phyloP scores from a whole-genome alignment of 2,329 filamentous ascomycete species.

The Fusarium subglutinans region DNA sequence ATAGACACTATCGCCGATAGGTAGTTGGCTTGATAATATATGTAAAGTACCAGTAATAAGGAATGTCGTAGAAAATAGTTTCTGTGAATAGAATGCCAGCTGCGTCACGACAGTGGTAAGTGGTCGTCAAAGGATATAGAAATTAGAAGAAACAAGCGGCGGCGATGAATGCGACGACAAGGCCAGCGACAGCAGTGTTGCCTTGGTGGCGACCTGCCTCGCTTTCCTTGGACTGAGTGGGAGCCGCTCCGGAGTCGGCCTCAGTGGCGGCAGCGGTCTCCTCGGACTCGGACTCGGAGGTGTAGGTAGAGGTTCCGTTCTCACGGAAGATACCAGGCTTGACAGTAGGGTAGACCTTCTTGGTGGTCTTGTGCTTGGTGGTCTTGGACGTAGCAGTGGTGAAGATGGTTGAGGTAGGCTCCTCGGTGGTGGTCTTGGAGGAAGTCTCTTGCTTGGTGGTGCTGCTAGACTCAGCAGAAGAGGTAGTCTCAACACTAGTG shows the following conservation, averaged over 20 bases:
- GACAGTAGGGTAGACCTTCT: constrained; percentile 27
- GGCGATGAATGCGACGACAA: constrained; percentile 65
- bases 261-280: constrained; percentile 39
- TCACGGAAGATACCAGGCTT: constrained; percentile 64
- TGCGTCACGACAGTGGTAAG: constrained; percentile 21
- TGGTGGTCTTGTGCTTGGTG: constrained; percentile 32
- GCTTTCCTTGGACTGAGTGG: constrained; percentile 52
- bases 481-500: constrained; percentile 13
- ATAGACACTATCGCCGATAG: constrained; percentile 50
- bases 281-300: background rate
- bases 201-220: constrained; percentile 59
- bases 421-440: constrained; percentile 23
- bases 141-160: constrained; percentile 59
- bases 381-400: constrained; percentile 29
- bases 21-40: constrained; percentile 42
- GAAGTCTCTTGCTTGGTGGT: constrained; percentile 11
- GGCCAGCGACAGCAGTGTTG: constrained; percentile 61
- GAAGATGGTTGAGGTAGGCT: constrained; percentile 41
- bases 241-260: constrained; percentile 42
- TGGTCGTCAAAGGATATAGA: constrained; percentile 16
- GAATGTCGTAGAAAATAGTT: constrained; percentile 32
- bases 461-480: constrained; percentile 19
- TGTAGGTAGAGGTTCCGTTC: constrained; percentile 51
- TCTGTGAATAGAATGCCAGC: constrained; percentile 39
- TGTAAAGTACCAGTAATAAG: constrained; percentile 40